These are phyloP conservation scores for Trichoderma sp. DNA, from an alignment of 2,329 filamentous ascomycete genomes.

Conservation along the genomic window DNA sequence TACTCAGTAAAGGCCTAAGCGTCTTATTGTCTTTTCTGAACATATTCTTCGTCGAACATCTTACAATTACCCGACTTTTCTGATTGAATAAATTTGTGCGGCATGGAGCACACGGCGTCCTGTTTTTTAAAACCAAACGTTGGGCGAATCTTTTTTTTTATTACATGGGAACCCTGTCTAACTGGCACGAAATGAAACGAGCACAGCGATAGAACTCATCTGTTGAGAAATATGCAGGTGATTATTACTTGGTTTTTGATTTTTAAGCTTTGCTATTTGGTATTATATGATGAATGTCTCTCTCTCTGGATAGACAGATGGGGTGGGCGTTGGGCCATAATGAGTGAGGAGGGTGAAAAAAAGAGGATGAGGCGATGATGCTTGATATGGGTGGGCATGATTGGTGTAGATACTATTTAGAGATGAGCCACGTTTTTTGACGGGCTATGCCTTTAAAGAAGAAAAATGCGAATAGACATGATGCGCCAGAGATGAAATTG, in stretches of 20 bases:
- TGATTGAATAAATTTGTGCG: slow-evolving; percentile 18
- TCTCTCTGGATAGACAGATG: slow-evolving; percentile 17
- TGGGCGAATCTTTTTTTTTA: neutral
- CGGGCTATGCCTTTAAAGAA: neutral
- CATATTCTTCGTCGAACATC: neutral
- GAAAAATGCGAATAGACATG: neutral
- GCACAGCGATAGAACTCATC: slow-evolving; percentile 22
- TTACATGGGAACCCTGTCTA: neutral
- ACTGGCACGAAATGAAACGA: slow-evolving; percentile 3
- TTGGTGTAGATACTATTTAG: neutral
- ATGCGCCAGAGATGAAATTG: neutral
- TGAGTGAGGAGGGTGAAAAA: neutral
- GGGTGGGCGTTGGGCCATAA: neutral
- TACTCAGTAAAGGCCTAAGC: slow-evolving; percentile 71
- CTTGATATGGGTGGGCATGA: neutral
- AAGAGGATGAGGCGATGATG: neutral
- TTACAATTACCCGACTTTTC: neutral
- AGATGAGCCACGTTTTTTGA: neutral
- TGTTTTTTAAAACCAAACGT: neutral
- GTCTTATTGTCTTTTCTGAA: too few relatives aligned
- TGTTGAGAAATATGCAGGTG: slow-evolving; percentile 14
- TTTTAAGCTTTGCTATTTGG: too few relatives aligned
- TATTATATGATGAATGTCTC: neutral
- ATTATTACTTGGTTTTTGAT: slow-evolving; percentile 2
- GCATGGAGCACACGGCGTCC: slow-evolving; percentile 13